These are phyloP conservation scores for Fusarium beomiforme DNA, from an alignment of 2,329 filamentous ascomycete genomes.

Conservation along the genomic window DNA sequence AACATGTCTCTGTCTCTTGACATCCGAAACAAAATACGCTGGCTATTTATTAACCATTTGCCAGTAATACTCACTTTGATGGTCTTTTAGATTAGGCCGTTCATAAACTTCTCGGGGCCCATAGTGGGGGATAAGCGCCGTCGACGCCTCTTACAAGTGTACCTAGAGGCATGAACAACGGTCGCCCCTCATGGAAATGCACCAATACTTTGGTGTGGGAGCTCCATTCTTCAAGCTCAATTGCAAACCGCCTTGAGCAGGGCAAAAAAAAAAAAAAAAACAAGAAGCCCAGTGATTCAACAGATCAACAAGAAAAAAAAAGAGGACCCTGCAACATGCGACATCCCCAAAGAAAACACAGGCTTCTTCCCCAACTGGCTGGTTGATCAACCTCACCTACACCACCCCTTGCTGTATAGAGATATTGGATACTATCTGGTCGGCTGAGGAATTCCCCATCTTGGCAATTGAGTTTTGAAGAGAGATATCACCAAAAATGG, in stretches of 20 bases:
- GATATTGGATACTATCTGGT: background rate
- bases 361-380: slow-evolving; percentile 41
- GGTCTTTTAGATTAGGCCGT: slow-evolving; percentile 12
- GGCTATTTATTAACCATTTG: slow-evolving; percentile 2
- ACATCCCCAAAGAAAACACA: slow-evolving; percentile 44
- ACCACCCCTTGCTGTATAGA: slow-evolving; percentile 9
- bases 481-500: background rate
- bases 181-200: slow-evolving; percentile 20
- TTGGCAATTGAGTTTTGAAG: slow-evolving; percentile 3
- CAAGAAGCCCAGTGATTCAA: slow-evolving; percentile 43
- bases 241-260: slow-evolving; percentile 18
- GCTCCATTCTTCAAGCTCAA: slow-evolving; percentile 36
- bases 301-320: slow-evolving; percentile 45
- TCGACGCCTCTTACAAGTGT: slow-evolving; percentile 23
- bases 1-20: slow-evolving; percentile 7
- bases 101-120: slow-evolving; percentile 26
- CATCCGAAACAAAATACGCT: slow-evolving; percentile 20
- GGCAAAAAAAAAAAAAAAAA: slow-evolving; percentile 4
- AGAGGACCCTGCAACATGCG: slow-evolving; percentile 37
- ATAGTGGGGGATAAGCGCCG: slow-evolving; percentile 28
- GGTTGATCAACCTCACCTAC: slow-evolving; percentile 20
- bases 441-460: slow-evolving; percentile 9
- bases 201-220: slow-evolving; percentile 25
- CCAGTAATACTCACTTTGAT: background rate
- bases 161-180: slow-evolving; percentile 14